These are phyloP conservation scores for Lycium barbarum DNA, from an alignment of 257 asterid genomes.

Conservation along the genomic window DNA sequence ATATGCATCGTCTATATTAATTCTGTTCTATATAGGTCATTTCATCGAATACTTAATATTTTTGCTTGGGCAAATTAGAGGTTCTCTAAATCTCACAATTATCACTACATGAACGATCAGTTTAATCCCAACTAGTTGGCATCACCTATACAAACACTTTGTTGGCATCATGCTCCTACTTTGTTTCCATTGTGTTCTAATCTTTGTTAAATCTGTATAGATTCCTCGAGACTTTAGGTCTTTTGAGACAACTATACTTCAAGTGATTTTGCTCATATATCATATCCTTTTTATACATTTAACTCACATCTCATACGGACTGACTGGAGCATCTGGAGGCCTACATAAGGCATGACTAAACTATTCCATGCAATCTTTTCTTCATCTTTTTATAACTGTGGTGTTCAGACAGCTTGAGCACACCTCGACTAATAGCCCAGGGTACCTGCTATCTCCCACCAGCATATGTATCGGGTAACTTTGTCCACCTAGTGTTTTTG, in stretches of 20 bases:
- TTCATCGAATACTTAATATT: neutral
- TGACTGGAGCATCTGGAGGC: neutral
- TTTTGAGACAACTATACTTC: neutral
- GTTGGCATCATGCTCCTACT: neutral
- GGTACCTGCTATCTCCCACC: too few species aligned
- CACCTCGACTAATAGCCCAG: too few species aligned
- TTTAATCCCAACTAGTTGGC: neutral
- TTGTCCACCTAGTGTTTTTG: too few species aligned
- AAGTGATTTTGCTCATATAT: conserved; percentile 11
- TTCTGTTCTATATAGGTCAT: conserved; percentile 16
- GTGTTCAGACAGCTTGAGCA: too few species aligned
- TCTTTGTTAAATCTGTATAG: conserved; percentile 17
- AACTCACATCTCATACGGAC: neutral
- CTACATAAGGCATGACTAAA: neutral
- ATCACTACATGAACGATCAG: neutral
- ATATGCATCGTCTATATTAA: neutral
- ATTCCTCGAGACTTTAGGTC: neutral
- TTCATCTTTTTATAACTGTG: neutral
- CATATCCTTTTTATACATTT: conserved; percentile 3
- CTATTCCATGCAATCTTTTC: conserved; percentile 5
- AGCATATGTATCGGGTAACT: too few species aligned
- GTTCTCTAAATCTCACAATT: conserved; percentile 17
- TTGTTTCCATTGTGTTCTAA: conserved; percentile 8
- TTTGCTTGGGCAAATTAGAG: neutral
- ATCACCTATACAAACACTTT: neutral